Conservation (phyloP, 768 basidiomycete species). For the Neoboletus magnificus region DNA sequence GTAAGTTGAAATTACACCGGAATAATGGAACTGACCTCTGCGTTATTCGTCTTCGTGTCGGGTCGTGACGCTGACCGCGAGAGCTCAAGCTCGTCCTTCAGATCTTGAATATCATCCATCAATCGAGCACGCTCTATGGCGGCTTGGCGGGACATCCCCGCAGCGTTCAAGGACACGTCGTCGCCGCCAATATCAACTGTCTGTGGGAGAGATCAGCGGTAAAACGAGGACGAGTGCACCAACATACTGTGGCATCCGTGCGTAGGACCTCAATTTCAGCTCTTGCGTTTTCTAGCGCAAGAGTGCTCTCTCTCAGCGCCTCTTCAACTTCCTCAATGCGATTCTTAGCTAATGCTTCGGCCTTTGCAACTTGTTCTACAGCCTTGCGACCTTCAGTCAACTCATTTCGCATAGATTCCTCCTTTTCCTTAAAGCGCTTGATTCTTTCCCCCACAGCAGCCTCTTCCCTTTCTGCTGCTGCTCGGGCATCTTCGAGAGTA, state of each 20-base stretch:
- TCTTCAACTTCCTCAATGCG: constrained; percentile 86
- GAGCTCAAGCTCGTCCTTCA: constrained; percentile 48
- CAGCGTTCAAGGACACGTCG: constrained; percentile 44
- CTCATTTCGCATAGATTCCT: constrained; percentile 69
- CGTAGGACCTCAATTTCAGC: constrained; percentile 84
- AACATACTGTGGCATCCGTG: constrained; percentile 69
- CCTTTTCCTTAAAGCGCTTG: constrained; percentile 68
- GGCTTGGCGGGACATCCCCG: constrained; percentile 46
- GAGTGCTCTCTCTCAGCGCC: constrained; percentile 82
- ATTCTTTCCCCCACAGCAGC: constrained; percentile 56
- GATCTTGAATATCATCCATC: constrained; percentile 51
- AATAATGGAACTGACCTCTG: constrained; percentile 13
- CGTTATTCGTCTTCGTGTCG: constrained; percentile 25
- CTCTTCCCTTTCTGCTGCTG: constrained; percentile 74
- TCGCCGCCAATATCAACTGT: constrained; percentile 49
- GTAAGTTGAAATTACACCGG: neutral
- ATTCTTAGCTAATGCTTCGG: constrained; percentile 57
- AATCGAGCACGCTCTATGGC: constrained; percentile 51
- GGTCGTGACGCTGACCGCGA: constrained; percentile 28
- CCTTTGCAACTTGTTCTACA: constrained; percentile 57
- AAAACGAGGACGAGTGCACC: neutral
- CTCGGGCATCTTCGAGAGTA: constrained; percentile 72
- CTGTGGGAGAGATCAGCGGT: constrained; percentile 18
- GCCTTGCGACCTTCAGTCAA: constrained; percentile 61
- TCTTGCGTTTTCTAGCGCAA: constrained; percentile 83